Percentiles rank a stretch among this genome's conserved stretches.
These are phyloP conservation scores for Pleurotus djamor DNA, from an alignment of 768 basidiomycete genomes.

Conservation along the genomic window DNA sequence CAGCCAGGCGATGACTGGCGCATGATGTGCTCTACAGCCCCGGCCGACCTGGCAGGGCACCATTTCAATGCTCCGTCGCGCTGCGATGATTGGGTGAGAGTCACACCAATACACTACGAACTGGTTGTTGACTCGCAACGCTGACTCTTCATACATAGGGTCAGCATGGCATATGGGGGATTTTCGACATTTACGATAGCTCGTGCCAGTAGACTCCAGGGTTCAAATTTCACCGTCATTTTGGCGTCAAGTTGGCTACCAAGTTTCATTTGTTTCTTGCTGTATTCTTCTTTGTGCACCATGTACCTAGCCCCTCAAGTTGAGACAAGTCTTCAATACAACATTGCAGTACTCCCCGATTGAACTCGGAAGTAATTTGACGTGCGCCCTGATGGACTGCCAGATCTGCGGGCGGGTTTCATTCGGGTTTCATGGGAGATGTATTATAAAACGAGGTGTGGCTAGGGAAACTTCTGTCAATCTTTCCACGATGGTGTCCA, in stretches of 20 bases:
- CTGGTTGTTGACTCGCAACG: neutral
- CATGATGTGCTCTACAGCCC: constrained; percentile 29
- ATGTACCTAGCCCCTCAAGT: too few relatives aligned
- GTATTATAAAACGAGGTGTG: too few relatives aligned
- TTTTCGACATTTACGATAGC: neutral
- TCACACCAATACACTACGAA: neutral
- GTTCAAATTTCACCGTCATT: neutral
- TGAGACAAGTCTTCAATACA: too few relatives aligned
- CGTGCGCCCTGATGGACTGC: too few relatives aligned
- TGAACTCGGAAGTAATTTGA: too few relatives aligned
- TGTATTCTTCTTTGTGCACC: too few relatives aligned
- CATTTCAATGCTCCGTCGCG: neutral
- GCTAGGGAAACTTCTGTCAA: too few relatives aligned
- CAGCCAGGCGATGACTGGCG: constrained; percentile 23
- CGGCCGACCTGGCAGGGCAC: constrained; percentile 5
- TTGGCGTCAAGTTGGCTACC: too few relatives aligned
- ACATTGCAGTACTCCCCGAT: too few relatives aligned
- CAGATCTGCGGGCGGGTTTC: too few relatives aligned
- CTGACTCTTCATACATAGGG: neutral
- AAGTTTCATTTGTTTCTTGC: too few relatives aligned
- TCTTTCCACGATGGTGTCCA: neutral
- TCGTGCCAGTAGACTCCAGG: neutral
- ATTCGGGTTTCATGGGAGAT: too few relatives aligned
- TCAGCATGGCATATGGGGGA: neutral
- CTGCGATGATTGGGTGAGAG: neutral